Percentiles rank a stretch among this genome's conserved stretches.
Conservation (phyloP, 1,284 basidiomycete species). For the Sutorius eximius region DNA sequence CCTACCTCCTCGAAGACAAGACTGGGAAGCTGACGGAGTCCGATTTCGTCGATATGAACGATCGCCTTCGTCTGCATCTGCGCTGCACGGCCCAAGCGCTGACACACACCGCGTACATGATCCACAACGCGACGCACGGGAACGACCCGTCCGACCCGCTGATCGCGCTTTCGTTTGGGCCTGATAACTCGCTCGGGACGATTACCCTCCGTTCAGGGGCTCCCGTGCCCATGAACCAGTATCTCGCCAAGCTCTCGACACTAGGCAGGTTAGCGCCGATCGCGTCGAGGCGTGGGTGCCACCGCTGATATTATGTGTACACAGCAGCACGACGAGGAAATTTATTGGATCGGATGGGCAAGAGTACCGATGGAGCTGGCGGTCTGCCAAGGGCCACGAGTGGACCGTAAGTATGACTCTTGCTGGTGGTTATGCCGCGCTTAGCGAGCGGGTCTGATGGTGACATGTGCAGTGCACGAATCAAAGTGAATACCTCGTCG, state of each 20-base stretch:
- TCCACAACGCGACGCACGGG: constrained; percentile 44
- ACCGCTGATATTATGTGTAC: constrained; percentile 2
- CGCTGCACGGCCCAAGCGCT: constrained; percentile 46
- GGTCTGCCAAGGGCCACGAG: constrained; percentile 48
- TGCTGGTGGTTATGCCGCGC: background rate
- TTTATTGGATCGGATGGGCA: constrained; percentile 59
- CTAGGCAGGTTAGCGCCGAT: constrained; percentile 40
- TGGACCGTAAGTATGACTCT: constrained; percentile 52
- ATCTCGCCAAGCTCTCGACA: constrained; percentile 44
- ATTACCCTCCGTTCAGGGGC: constrained; percentile 43
- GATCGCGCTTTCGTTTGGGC: constrained; percentile 51
- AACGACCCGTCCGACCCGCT: constrained; percentile 38
- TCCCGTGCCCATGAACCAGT: constrained; percentile 50
- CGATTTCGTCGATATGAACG: constrained; percentile 61
- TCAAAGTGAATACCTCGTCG: constrained; percentile 48
- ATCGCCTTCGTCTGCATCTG: constrained; percentile 52
- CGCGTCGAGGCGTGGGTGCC: constrained; percentile 3
- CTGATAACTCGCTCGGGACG: constrained; percentile 49
- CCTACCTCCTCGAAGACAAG: constrained; percentile 63
- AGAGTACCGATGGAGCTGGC: constrained; percentile 58
- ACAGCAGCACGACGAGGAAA: constrained; percentile 46
- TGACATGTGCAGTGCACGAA: constrained; percentile 50
- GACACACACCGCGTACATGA: constrained; percentile 48
- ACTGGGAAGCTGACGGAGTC: constrained; percentile 52
- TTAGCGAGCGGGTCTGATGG: constrained; percentile 3